These are phyloP conservation scores for Sindora glabra DNA, from an alignment of 306 rosid species.

Conservation along the genomic window DNA sequence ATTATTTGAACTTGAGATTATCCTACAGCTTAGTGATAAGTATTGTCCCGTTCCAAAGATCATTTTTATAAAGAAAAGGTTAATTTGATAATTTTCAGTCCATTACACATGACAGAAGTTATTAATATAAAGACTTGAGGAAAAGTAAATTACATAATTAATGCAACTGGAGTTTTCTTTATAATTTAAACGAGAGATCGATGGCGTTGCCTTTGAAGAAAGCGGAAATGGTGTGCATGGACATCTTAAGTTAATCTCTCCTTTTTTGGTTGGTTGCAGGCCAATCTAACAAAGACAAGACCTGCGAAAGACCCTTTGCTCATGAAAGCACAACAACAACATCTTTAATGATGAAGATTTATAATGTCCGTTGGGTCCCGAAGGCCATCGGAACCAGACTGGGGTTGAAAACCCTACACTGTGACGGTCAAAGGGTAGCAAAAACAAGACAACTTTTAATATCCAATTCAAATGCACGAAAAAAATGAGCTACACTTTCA, in stretches of 20 bases:
- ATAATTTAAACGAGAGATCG: no score
- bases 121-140: no score
- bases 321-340: slow-evolving; percentile 47
- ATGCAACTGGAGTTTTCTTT: no score
- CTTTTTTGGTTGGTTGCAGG: slow-evolving; percentile 15
- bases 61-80: no score
- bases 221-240: no score
- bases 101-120: no score
- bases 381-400: slow-evolving; percentile 23
- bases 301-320: slow-evolving; percentile 34
- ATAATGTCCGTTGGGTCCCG: slow-evolving; percentile 42
- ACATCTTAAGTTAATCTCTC: not conserved
- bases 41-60: no score
- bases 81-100: no score
- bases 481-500: slow-evolving; percentile 48
- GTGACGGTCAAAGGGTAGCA: slow-evolving; percentile 73
- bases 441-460: slow-evolving; percentile 54
- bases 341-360: slow-evolving; percentile 40
- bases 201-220: no score
- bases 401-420: slow-evolving; percentile 35
- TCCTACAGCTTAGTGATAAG: no score
- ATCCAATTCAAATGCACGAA: slow-evolving; percentile 59
- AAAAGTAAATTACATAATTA: no score
- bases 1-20: no score
- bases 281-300: slow-evolving; percentile 37